Evolutionary conservation across 805 yeast genomes (phyloP), one percentile per base, ranked within the genome.

Genomic region (Teunomyces aglyptinius): DNA sequence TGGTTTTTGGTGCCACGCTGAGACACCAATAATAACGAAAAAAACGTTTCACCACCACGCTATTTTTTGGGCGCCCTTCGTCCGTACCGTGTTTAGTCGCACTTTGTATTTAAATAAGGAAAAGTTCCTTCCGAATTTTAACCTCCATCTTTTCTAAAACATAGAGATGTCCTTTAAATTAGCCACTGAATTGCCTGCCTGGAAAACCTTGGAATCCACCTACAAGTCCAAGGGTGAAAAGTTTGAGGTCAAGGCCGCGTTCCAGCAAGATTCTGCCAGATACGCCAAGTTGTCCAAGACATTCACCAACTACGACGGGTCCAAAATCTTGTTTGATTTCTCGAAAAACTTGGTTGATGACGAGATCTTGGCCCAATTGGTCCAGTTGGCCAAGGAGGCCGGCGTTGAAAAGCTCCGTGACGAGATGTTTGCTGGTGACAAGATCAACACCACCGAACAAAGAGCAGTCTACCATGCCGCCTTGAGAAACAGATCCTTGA

Each of bases 381-480:
- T 89, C 53, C 77, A 81, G 61, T 81, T 94, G 63, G 98, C 98
- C 58, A 81, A 83, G 66, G 96, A 94, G 71, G 91, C 97, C 56
- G 80, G 83, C 45, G 91, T 94, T 58, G 94, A 89, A 68, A 65
- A 76, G 49, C 82, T 94, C 66, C 83, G 98, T 69, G 95, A 92
- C 61, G 88, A 79, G 47, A 84, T 94, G 90, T 94, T 94, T 65
- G 80, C 79, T 26, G 99, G 99, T 68, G 87, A 83, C 50, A 90
- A 89, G 73, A 90, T 94, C 78, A 94, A 94, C 80, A 81, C 81
- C 73, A 94, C 99, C 51, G 99, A 94, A 75, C 86, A 83, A 72
- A 82, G 96, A 72, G 98, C 99, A 34, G 99, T 94, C 40, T 94
- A 80, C 80, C 99, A 94, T 75, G 89, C 83, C 60, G 99, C 98